Conservation (phyloP, 1,284 basidiomycete genomes). For the Malassezia dermatis region DNA sequence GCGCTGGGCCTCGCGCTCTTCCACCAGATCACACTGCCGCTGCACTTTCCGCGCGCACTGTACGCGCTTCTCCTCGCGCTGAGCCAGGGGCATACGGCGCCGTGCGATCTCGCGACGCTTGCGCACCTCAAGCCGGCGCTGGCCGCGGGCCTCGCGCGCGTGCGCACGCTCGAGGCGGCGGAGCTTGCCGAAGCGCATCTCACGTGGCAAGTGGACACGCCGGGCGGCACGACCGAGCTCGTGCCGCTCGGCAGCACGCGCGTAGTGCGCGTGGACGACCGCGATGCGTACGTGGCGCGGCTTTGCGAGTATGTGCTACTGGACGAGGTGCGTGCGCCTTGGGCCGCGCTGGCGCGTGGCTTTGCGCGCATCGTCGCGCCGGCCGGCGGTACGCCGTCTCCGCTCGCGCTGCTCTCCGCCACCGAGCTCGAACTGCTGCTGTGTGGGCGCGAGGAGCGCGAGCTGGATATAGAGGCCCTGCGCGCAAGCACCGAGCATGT, state of each 20-base stretch:
- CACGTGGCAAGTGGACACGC: conserved; percentile 4
- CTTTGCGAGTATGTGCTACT: neutral
- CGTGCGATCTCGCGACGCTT: conserved; percentile 18
- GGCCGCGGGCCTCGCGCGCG: conserved; percentile 17
- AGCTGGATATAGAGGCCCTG: conserved; percentile 23
- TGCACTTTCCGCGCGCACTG: conserved; percentile 18
- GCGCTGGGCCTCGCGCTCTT: conserved; percentile 25
- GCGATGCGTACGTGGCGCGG: conserved; percentile 12
- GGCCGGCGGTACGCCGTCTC: conserved; percentile 13
- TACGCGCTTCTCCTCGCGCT: conserved; percentile 21
- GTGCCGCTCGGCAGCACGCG: neutral
- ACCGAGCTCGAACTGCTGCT: conserved; percentile 2
- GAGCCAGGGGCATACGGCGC: neutral
- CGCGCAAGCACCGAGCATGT: conserved; percentile 17
- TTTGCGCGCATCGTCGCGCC: conserved; percentile 18
- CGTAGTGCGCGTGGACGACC: neutral
- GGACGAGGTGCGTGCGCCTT: conserved; percentile 7
- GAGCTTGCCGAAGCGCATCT: conserved; percentile 1
- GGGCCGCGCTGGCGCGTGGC: conserved; percentile 12
- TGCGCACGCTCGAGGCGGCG: conserved; percentile 15
- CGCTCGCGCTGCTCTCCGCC: conserved; percentile 4
- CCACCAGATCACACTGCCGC: conserved; percentile 22
- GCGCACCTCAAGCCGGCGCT: conserved; percentile 19
- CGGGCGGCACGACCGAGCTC: neutral
- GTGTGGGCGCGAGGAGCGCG: conserved; percentile 14